Conservation (phyloP, 495 filamentous ascomycete genomes). For the Aspergillus leporis region DNA sequence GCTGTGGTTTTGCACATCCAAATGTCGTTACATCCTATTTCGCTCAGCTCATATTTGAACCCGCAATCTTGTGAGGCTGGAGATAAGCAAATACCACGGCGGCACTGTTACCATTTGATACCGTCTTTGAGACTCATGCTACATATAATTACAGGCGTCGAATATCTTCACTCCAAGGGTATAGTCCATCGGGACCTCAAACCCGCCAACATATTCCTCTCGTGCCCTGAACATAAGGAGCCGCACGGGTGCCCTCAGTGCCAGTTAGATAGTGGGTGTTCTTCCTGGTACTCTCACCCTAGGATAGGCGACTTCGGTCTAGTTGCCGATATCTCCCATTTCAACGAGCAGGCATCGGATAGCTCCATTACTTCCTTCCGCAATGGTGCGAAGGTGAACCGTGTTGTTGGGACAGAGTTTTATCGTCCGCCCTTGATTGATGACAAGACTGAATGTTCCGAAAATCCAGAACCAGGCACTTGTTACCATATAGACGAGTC, state of each 20-base stretch:
- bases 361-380: conserved; percentile 19
- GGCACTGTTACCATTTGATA: conserved; percentile 52
- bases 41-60: conserved; percentile 47
- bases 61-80: conserved; percentile 22
- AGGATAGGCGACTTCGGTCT: conserved; percentile 58
- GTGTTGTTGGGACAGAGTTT: conserved; percentile 49
- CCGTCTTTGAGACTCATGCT: conserved; percentile 46
- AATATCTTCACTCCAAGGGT: conserved; percentile 60
- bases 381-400: conserved; percentile 28
- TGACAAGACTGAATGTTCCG: background rate
- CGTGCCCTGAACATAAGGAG: conserved; percentile 28
- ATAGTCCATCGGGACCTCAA: conserved; percentile 73
- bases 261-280: conserved; percentile 17
- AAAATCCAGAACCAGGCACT: conserved; percentile 2
- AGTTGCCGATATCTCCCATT: conserved; percentile 52
- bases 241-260: conserved; percentile 36
- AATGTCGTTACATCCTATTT: conserved; percentile 55
- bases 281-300: conserved; percentile 44
- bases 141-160: conserved; percentile 49
- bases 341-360: conserved; percentile 26
- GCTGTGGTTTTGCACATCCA: conserved; percentile 54
- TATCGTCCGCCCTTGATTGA: conserved; percentile 39
- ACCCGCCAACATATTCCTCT: conserved; percentile 69
- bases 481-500: conserved; percentile 50
- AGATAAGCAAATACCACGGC: conserved; percentile 22